Evolutionary conservation across 169 alveolate species (phyloP).

Genomic region (Babesia caballi): DNA sequence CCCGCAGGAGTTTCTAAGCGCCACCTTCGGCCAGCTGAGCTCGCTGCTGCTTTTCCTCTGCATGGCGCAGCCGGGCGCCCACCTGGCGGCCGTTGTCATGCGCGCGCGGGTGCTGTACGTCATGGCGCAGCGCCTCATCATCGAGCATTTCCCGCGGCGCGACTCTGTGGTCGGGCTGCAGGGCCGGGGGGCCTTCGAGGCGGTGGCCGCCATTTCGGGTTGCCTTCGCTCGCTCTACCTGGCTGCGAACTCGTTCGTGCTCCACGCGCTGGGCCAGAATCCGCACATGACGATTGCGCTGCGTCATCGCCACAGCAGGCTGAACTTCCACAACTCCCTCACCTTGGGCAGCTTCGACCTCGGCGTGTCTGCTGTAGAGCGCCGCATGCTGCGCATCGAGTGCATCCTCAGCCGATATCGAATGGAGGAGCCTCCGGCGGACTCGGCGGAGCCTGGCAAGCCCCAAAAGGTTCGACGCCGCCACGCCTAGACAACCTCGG

Average conservation of each 20-base stretch:
- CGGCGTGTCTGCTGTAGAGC: constrained; percentile 5
- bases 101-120: constrained; percentile 12
- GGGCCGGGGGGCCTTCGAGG: neutral
- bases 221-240: neutral
- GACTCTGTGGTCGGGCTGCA: neutral
- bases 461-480: too few species aligned
- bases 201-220: neutral
- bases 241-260: neutral
- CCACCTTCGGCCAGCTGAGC: neutral
- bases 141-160: constrained; percentile 5
- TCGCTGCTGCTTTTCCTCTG: neutral
- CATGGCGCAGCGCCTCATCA: neutral
- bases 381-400: neutral
- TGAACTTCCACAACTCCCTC: constrained; percentile 27
- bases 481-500: too few species aligned
- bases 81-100: neutral
- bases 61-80: neutral
- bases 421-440: neutral
- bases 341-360: neutral
- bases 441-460: too few species aligned
- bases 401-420: neutral
- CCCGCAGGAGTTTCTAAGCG: neutral
- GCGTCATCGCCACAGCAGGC: neutral
- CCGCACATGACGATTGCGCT: neutral
- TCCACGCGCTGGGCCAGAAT: neutral